phyloP scores from a whole-genome alignment of 2,329 filamentous ascomycete genomes.

The Fusarium sambucinum region DNA sequence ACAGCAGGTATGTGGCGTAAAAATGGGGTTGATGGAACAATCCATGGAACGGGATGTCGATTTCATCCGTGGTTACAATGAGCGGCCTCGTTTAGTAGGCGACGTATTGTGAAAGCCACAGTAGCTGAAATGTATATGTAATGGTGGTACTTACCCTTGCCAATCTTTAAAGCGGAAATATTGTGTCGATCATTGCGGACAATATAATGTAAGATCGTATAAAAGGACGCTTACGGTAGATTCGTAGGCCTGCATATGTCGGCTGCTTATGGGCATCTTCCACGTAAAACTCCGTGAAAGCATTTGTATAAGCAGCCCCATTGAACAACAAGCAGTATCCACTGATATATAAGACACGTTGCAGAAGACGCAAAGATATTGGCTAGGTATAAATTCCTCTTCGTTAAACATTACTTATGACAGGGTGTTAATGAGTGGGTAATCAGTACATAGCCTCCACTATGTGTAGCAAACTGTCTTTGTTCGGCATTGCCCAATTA shows the following conservation, averaged over 20 bases:
- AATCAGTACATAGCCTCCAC: too few species aligned
- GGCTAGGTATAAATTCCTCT: background rate
- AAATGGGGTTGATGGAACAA: background rate
- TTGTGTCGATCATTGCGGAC: background rate
- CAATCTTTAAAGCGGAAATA: background rate
- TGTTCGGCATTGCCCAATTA: slow-evolving; percentile 3
- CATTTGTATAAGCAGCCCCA: background rate
- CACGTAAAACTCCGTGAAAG: background rate
- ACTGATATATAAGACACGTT: background rate
- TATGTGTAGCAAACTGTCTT: background rate
- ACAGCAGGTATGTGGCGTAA: slow-evolving; percentile 5
- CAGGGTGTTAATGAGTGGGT: too few species aligned
- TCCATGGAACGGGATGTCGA: background rate
- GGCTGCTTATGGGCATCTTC: background rate
- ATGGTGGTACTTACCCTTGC: background rate
- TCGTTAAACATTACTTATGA: too few species aligned
- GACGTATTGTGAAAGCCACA: background rate
- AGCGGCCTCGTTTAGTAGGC: background rate
- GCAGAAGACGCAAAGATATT: background rate
- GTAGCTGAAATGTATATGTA: background rate
- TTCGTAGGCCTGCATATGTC: background rate
- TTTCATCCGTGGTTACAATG: background rate
- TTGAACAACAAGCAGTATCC: background rate
- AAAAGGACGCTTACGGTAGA: background rate
- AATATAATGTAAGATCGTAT: background rate